Evolutionary conservation across 2,329 filamentous ascomycete species (phyloP), one percentile per base, ranked within the genome.

Genomic region (Neocucurbitaria cava): DNA sequence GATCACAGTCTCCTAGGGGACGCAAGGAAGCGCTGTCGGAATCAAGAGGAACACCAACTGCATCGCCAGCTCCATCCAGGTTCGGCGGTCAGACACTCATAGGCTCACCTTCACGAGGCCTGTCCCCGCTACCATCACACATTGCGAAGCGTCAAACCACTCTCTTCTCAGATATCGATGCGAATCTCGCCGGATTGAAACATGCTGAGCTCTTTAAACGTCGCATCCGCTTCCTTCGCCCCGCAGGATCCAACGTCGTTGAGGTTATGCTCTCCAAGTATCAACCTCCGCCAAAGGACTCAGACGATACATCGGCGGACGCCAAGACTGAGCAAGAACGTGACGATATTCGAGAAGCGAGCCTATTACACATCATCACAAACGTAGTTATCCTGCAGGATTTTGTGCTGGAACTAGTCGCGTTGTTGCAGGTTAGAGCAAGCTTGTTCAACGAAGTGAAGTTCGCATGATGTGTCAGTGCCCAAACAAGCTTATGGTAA

Each of bases 341-440:
- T 21, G 69, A 74, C 9, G 65, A 70, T 46, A 59, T 70, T n/a
- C 69, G 68, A 49, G 74, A 78, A 47, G 79, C 78, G 13, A 81
- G 76, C 58, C 61, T 82, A 26, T 70, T 80, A 50, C 80, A 82
- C 61, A 76, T 83, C 26, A 69, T 82, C 30, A 82, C 80, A 9
- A 83, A 83, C 55, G 76, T 80, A 36, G 78, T 82, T 5, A 73
- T 83, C 9, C 55, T 83, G 59, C 81, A 82, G 61, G 78, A 82
- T 55, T 83, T 83, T 58, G 72, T 81, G 18, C 63, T 82, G 44
- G 81, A 83, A 65, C 53, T 83, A 11, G 75, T 79, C 10, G 80
- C 80, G 5, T 68, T 82, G 48, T 62, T 82, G 66, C 80, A 82
- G 59, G 74, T 81, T 1, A 68, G 81, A 30, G 80, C 80, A 5